These are phyloP conservation scores for Pythium pectinolyticum DNA, from an alignment of 352 stramenopile species.

Conservation along the genomic window DNA sequence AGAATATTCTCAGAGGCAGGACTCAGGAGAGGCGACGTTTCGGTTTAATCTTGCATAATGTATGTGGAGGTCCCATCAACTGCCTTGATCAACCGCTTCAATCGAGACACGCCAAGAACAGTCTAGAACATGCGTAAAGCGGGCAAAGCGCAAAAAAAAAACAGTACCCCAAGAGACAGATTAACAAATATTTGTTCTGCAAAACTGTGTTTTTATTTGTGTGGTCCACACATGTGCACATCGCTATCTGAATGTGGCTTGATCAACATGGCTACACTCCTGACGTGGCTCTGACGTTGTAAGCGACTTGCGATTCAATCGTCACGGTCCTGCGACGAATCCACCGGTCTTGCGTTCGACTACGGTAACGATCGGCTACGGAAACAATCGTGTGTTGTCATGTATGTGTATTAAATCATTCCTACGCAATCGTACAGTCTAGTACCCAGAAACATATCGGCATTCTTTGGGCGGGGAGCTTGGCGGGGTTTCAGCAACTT, in stretches of 20 bases:
- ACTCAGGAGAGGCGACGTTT: conserved; percentile 14
- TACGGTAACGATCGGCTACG: not conserved
- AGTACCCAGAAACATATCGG: too few relatives aligned
- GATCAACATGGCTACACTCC: conserved; percentile 1
- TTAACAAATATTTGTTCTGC: not conserved
- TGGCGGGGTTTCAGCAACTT: too few relatives aligned
- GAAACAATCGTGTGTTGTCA: not conserved
- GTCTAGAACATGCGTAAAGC: conserved; percentile 28
- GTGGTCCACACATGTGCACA: too few relatives aligned
- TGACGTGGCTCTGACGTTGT: too few relatives aligned
- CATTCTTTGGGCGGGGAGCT: too few relatives aligned
- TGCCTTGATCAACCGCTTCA: not conserved
- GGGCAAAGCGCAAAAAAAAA: not conserved
- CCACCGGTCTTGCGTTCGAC: too few relatives aligned
- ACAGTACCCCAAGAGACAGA: not conserved
- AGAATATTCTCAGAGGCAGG: too few relatives aligned
- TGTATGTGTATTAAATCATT: conserved; percentile 22
- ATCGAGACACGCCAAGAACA: conserved; percentile 26
- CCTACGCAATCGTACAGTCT: conserved; percentile 7
- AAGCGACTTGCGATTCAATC: too few relatives aligned
- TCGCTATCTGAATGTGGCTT: not conserved
- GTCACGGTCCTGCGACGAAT: too few relatives aligned
- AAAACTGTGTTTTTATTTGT: not conserved
- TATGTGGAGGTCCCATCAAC: conserved; percentile 1
- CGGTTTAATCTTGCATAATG: conserved; percentile 6